Evolutionary conservation across 163 green algal genomes (phyloP).

Genomic region (Picocystis sp.): DNA sequence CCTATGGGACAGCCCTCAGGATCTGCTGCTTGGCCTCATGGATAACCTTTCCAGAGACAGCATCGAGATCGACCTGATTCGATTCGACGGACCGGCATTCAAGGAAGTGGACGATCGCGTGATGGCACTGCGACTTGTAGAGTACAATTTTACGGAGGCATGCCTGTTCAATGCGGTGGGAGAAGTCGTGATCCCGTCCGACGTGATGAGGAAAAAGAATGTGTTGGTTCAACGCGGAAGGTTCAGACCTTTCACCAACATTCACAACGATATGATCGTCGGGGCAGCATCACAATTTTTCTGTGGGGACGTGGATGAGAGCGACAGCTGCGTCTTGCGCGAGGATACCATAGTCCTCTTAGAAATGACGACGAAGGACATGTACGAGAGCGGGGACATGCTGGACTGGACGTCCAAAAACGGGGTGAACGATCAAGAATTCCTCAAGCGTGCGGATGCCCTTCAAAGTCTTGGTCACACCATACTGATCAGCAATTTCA

Average conservation of each 20-base stretch:
- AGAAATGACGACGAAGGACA: slow-evolving; percentile 31
- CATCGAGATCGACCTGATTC: slow-evolving; percentile 27
- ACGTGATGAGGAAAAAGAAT: slow-evolving; percentile 29
- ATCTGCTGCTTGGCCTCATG: slow-evolving; percentile 15
- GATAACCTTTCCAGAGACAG: slow-evolving; percentile 17
- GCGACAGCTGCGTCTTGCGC: slow-evolving; percentile 25
- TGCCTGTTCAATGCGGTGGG: slow-evolving; percentile 24
- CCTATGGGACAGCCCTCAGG: too few species aligned
- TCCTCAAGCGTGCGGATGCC: slow-evolving; percentile 30
- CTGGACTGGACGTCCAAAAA: slow-evolving; percentile 34
- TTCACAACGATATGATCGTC: slow-evolving; percentile 39
- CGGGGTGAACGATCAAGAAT: slow-evolving; percentile 27
- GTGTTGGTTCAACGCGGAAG: slow-evolving; percentile 24
- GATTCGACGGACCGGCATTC: slow-evolving; percentile 24
- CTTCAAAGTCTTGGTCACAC: slow-evolving; percentile 31
- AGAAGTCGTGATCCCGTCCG: slow-evolving; percentile 8
- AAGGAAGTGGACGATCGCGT: slow-evolving; percentile 22
- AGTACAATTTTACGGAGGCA: slow-evolving; percentile 26
- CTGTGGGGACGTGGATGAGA: slow-evolving; percentile 7
- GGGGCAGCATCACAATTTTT: slow-evolving; percentile 28
- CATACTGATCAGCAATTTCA: slow-evolving; percentile 30
- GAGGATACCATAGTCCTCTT: slow-evolving; percentile 32
- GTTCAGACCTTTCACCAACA: slow-evolving; percentile 31
- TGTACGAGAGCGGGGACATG: slow-evolving; percentile 33
- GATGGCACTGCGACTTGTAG: slow-evolving; percentile 24